phyloP scores from a whole-genome alignment of 2,329 filamentous ascomycete species.

The Dothideomycetidae sp. region DNA sequence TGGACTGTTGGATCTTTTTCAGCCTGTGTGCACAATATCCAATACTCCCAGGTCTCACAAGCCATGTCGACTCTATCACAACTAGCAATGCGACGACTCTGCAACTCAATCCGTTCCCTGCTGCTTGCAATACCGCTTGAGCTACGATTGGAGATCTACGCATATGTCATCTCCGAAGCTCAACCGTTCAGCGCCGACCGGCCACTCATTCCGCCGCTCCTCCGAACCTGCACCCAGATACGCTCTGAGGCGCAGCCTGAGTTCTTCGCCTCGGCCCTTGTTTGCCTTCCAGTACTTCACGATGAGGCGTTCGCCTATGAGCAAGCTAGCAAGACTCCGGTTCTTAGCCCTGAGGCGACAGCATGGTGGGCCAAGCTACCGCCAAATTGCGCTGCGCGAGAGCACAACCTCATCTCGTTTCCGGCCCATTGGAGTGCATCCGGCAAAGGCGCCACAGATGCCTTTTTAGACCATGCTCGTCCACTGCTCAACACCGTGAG shows the following conservation, averaged over 20 bases:
- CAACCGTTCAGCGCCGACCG: constrained; percentile 20
- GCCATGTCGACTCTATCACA: no score
- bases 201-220: constrained; percentile 28
- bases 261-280: constrained; percentile 38
- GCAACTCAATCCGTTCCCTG: no score
- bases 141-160: constrained; percentile 45
- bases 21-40: no score
- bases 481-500: background rate
- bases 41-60: no score
- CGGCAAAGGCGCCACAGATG: background rate
- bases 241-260: constrained; percentile 29
- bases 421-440: background rate
- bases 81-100: no score
- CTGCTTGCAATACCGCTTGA: constrained; percentile 42
- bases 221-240: constrained; percentile 28
- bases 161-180: constrained; percentile 22
- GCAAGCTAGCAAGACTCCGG: background rate
- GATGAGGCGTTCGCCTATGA: no score
- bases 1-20: no score
- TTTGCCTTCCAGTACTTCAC: constrained; percentile 35
- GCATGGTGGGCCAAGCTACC: background rate
- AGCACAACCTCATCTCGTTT: background rate
- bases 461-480: background rate
- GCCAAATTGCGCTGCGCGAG: background rate
- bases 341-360: background rate